Base-by-base conservation (phyloP, 495 filamentous ascomycete genomes). In the Lepidopterella palustris region DNA sequence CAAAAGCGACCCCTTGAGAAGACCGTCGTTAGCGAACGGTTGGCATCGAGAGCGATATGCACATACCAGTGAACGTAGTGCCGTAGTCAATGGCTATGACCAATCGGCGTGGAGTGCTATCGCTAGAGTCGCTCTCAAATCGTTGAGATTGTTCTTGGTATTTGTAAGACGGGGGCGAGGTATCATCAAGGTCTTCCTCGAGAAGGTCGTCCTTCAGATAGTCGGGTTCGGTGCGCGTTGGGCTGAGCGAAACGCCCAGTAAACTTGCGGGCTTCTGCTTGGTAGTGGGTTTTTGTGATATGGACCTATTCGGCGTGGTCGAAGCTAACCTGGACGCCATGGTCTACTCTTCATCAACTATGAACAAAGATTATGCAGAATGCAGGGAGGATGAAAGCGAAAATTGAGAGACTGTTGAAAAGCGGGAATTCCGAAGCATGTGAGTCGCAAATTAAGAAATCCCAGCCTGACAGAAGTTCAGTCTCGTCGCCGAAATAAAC, bases 51-150 rank as follows among this genome's bases (percentile, higher is more conserved):
- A 8, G 5, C 11, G 21, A 55, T 6, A 3, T 5, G 50, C 2
- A 18, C 29, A 35, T 59, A 59, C 61, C 61, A 10, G 60, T 62
- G 31, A 35, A 62, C 4, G 60, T 62, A 21, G 60, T 62, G 21
- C 60, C 60, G 53, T 58, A 62, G 29, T 62, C 60, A 45, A 62
- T 11, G 20, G 28, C 60, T 18, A 62, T 53, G 0, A 62, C 60
- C 20, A 62, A 45, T n/a, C 60, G 53, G 39, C 39, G 2, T 15
- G 20, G 39, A 42, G 39, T 11, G 6, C 13, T 20, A 6, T 42
- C 39, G 2, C 20, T 20, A 9, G 20, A 2, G 6, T 42, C 39
- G 20, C 13, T 42, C 20, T 42, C 39, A 11, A 20, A 42, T 15
- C 13, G 39, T 9, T 20, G 13, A 3, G 39, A 42, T 42, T 42